Base-by-base conservation (phyloP, 208 protist species). In the Acanthamoeba sp. region DNA sequence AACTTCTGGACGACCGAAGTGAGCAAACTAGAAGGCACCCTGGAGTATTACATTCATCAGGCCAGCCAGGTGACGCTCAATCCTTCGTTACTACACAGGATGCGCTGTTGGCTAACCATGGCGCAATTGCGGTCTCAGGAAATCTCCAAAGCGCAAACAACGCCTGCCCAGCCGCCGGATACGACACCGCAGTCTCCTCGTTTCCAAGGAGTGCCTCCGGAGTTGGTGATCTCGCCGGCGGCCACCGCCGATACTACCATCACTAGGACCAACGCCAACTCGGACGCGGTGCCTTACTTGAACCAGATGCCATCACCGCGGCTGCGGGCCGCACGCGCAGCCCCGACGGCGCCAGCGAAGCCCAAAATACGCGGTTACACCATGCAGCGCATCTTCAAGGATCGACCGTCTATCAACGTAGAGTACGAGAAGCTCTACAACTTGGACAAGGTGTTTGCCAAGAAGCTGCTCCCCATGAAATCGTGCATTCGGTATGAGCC, bases 341-440 rank as follows among this genome's bases (percentile, higher is more conserved):
- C 4, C 66, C 29, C 32, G 66, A 1, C 29, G 55, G 5, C 16
- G 55, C 55, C 55, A 16, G 16, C 48, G 20, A 62, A 62, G 45
- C 0, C 5, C 32, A 76, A 40, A 10, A 18, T 16, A 0, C 66
- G 66, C 66, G 66, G 66, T 14, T 76, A 42, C 66, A 76, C 66
- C 66, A 76, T 76, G 66, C 66, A 76, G 16, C 66, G 66, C 29
- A 16, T 76, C 16, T 76, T 76, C 66, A 76, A 42, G 66, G 66
- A 40, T 20, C 66, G 29, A 29, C 66, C 66, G 12, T 76, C 66
- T 24, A 76, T 76, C 66, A 76, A 76, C 66, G 66, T 76, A 24
- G 66, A 76, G 20, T 76, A 76, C 29, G 66, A 76, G 29, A 76
- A 76, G 66, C 66, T 76, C 29, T 38, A 76, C n/a, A 76, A 76